Evolutionary conservation across 306 rosid species (phyloP).

Genomic region (Begonia peltatifolia): DNA sequence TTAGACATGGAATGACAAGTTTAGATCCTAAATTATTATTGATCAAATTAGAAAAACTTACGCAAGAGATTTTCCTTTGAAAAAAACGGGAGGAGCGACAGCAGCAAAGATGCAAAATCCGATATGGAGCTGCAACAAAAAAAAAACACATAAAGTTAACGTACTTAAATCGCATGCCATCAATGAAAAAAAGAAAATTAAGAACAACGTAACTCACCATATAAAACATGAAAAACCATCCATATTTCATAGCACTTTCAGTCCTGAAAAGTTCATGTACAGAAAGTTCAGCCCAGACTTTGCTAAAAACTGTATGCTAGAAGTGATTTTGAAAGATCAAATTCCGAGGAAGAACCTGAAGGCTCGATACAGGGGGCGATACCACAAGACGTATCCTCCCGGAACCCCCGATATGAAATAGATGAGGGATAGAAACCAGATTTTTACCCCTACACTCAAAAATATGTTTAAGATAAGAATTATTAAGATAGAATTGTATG

Average conservation of each 20-base stretch:
- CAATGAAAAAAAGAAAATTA: slow-evolving; percentile 5
- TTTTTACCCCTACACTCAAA: slow-evolving; percentile 41
- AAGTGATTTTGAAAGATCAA: no score
- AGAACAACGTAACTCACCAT: slow-evolving; percentile 21
- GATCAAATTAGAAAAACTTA: slow-evolving; percentile 22
- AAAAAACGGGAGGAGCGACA: slow-evolving; percentile 79
- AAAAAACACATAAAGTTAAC: neutral
- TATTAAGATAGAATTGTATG: neutral
- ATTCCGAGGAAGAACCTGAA: slow-evolving; percentile 32
- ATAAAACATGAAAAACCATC: slow-evolving; percentile 73
- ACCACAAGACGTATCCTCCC: slow-evolving; percentile 61
- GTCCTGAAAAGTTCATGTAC: slow-evolving; percentile 37
- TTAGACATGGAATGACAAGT: slow-evolving; percentile 9
- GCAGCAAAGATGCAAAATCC: slow-evolving; percentile 64
- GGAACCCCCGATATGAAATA: slow-evolving; percentile 62
- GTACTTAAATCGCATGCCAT: slow-evolving; percentile 8
- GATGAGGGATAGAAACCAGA: slow-evolving; percentile 66
- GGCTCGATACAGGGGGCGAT: slow-evolving; percentile 89
- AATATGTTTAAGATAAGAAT: slow-evolving; percentile 5
- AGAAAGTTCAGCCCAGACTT: neutral
- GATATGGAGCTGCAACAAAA: slow-evolving; percentile 60
- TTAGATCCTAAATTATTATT: neutral
- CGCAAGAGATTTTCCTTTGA: slow-evolving; percentile 76
- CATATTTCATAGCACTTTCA: slow-evolving; percentile 86
- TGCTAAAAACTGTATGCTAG: no score